Base-by-base conservation (phyloP, 164 flowering plant genomes). In the Tetracentron sinense region DNA sequence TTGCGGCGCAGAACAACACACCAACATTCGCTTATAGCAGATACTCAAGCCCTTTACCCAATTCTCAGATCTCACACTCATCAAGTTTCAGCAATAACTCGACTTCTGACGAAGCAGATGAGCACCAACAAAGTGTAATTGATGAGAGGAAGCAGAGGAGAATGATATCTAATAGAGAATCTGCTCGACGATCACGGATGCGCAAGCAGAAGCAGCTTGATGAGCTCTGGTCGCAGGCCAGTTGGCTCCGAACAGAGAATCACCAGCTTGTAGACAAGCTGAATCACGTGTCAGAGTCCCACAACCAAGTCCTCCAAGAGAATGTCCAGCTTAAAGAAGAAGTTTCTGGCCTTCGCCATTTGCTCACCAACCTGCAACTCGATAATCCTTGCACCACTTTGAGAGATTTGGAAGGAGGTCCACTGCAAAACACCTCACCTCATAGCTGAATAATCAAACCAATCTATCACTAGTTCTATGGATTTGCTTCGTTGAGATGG, bases 151-250 rank as follows among this genome's bases (percentile, higher is more conserved):
- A 69, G 76, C 77, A 77, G 60, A 62, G 87, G 58, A 66, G 89
- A 58, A 84, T 80, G 89, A 82, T 84, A 10, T 84, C 90, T 4
- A 85, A 85, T 53, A 58, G 90, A 51, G 87, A 85, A 64, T 85
- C 90, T 8, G 90, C 90, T 3, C 70, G 90, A 2, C 50, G 90
- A 60, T 85, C 90, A 19, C 64, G 90, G 71, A 81, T 85, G 90
- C 58, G 90, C 67, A 85, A 85, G 50, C 87, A 85, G 67, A 78
- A 63, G 73, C 82, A 85, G 60, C 67, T 83, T 2, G 83, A 82
- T 54, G 89, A 84, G 69, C 74, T 84, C 5, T 74, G 82, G 82
- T 74, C 88, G 0, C 90, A 85, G 69, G 83, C 83, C 33, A 25
- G 71, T 5, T 53, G 80, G 48, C n/a, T n/a, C n/a, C n/a, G n/a